Evolutionary conservation across 208 protist species (phyloP).

Genomic region (Angomonas ambiguus): DNA sequence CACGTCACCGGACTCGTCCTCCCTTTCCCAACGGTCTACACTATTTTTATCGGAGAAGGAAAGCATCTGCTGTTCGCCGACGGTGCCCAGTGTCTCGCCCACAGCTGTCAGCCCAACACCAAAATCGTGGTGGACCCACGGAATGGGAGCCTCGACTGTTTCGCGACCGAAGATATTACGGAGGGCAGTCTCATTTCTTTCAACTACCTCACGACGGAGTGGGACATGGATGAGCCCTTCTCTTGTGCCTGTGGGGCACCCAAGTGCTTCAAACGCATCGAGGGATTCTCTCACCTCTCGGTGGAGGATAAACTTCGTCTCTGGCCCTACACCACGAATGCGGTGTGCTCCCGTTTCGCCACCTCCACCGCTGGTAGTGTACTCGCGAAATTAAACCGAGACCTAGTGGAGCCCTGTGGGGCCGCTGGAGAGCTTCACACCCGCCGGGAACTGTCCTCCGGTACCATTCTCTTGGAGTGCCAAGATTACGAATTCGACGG

Average conservation of each 20-base stretch:
- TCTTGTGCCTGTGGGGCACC: conserved; percentile 53
- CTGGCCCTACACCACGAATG: conserved; percentile 49
- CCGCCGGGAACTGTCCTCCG: conserved; percentile 46
- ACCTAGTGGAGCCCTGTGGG: conserved; percentile 33
- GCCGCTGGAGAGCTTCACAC: conserved; percentile 35
- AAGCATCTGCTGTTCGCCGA: conserved; percentile 75
- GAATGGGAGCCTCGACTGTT: conserved; percentile 55
- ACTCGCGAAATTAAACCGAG: conserved; percentile 47
- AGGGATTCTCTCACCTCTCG: conserved; percentile 61
- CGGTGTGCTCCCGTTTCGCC: conserved; percentile 54
- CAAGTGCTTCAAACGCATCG: conserved; percentile 53
- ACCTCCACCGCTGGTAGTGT: conserved; percentile 37
- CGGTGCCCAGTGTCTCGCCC: conserved; percentile 72
- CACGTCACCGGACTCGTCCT: conserved; percentile 67
- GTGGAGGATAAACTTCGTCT: conserved; percentile 45
- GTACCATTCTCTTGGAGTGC: conserved; percentile 53
- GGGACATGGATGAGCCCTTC: conserved; percentile 83
- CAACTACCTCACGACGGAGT: conserved; percentile 89
- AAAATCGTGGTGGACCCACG: conserved; percentile 64
- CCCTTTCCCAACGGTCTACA: conserved; percentile 81
- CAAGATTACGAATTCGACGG: conserved; percentile 24
- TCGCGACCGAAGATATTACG: conserved; percentile 59
- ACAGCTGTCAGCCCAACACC: conserved; percentile 79
- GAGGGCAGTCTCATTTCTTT: conserved; percentile 63
- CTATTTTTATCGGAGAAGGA: conserved; percentile 71